Evolutionary conservation across 192 early-diverging fungal species (phyloP).

Genomic region (Umbelopsis ramanniana): DNA sequence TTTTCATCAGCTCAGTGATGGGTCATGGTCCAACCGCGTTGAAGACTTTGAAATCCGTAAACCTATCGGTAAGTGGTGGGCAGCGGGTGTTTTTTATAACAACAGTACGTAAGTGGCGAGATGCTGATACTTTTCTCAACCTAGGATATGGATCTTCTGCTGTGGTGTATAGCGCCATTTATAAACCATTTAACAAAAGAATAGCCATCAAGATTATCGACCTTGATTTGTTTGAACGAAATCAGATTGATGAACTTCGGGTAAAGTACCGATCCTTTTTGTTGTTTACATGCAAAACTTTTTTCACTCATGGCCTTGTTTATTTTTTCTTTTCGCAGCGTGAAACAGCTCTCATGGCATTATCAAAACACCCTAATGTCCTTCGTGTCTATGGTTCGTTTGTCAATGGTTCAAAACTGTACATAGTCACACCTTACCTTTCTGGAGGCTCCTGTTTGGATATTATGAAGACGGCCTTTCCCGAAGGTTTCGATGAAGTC

Average conservation of each 20-base stretch:
- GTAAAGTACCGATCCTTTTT: slow-evolving; percentile 43
- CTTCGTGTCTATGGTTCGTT: slow-evolving; percentile 84
- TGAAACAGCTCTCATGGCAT: slow-evolving; percentile 85
- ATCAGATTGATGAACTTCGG: slow-evolving; percentile 90
- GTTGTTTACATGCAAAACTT: neutral
- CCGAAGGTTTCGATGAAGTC: slow-evolving; percentile 80
- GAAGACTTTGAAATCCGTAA: slow-evolving; percentile 40
- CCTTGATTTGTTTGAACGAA: slow-evolving; percentile 87
- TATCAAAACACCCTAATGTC: slow-evolving; percentile 85
- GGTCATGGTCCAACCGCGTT: slow-evolving; percentile 16
- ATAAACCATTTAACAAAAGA: slow-evolving; percentile 68
- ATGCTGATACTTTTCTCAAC: neutral
- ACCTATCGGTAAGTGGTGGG: slow-evolving; percentile 30
- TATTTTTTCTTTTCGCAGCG: slow-evolving; percentile 45
- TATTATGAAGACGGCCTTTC: slow-evolving; percentile 84
- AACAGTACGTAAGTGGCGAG: neutral
- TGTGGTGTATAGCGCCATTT: slow-evolving; percentile 78
- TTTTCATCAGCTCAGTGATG: slow-evolving; percentile 10
- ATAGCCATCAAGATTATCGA: slow-evolving; percentile 89
- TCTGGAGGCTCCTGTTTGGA: slow-evolving; percentile 79
- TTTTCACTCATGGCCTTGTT: neutral
- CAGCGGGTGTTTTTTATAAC: neutral
- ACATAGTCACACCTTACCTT: slow-evolving; percentile 84
- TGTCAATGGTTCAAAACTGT: slow-evolving; percentile 77
- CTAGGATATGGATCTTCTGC: slow-evolving; percentile 88